Conservation (phyloP, 1,139 yeast species). For the Meyerozyma athensensis region DNA sequence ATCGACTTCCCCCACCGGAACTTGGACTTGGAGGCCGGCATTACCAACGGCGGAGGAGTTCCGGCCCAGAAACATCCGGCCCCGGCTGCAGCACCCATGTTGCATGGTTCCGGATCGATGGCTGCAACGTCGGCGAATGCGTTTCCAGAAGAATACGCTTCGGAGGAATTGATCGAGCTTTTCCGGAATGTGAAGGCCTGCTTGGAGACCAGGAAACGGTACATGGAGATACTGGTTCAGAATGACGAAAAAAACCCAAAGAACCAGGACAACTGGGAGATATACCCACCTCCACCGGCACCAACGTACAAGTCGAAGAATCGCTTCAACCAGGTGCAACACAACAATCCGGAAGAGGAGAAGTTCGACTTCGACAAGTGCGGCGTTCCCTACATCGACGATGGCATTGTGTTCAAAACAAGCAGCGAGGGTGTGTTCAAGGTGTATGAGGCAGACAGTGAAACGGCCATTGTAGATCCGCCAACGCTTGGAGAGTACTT, state of each 20-base stretch:
- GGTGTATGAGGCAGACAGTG: conserved; percentile 41
- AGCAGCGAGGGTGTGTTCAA: conserved; percentile 69
- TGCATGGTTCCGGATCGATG: conserved; percentile 8
- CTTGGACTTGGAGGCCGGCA: conserved; percentile 9
- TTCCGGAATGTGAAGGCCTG: conserved; percentile 70
- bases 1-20: conserved; percentile 41
- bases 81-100: conserved; percentile 15
- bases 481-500: conserved; percentile 83
- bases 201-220: conserved; percentile 71
- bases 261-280: conserved; percentile 63
- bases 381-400: conserved; percentile 59
- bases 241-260: conserved; percentile 76
- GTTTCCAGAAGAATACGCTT: conserved; percentile 62
- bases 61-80: conserved; percentile 17
- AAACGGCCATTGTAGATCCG: conserved; percentile 46
- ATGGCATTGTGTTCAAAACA: conserved; percentile 41
- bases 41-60: not conserved
- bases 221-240: conserved; percentile 69
- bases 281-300: conserved; percentile 92
- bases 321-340: conserved; percentile 47
- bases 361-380: conserved; percentile 60
- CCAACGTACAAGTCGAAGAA: conserved; percentile 80
- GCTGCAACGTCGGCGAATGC: conserved; percentile 35
- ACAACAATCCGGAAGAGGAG: conserved; percentile 25
- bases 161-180: conserved; percentile 64